These are phyloP conservation scores for Alternaria hordeiaustralica DNA, from an alignment of 2,329 filamentous ascomycete genomes.

Conservation along the genomic window DNA sequence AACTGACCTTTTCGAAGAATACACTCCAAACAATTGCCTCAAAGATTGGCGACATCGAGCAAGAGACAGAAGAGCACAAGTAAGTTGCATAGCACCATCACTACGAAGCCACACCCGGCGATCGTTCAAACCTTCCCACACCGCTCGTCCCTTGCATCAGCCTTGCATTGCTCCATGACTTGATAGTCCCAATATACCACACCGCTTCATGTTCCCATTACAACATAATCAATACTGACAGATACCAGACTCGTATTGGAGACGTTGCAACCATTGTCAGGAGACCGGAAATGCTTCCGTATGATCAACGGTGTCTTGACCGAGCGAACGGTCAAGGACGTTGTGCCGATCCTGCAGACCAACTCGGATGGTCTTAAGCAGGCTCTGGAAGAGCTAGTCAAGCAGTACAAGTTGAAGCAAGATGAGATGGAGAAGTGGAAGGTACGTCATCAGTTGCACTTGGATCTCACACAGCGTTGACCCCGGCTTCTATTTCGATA, in stretches of 20 bases:
- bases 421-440: conserved; percentile 98
- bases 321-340: conserved; percentile 91
- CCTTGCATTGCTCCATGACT: conserved; percentile 11
- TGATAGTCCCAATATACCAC: conserved; percentile 7
- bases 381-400: conserved; percentile 90
- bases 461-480: background rate
- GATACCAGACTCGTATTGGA: conserved; percentile 83
- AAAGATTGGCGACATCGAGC: conserved; percentile 97
- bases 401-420: conserved; percentile 95
- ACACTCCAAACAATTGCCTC: conserved; percentile 88
- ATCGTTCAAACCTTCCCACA: conserved; percentile 16
- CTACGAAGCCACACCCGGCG: background rate
- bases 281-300: conserved; percentile 94
- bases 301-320: conserved; percentile 98
- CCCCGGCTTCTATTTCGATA: background rate
- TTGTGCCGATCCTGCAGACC: conserved; percentile 87
- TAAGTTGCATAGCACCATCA: conserved; percentile 55
- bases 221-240: conserved; percentile 21
- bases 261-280: conserved; percentile 80
- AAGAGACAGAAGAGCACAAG: conserved; percentile 98
- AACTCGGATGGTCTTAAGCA: conserved; percentile 94
- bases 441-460: conserved; percentile 62
- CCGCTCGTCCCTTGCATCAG: conserved; percentile 24
- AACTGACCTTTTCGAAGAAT: conserved; percentile 44
- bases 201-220: conserved; percentile 22